Percentiles rank a stretch among this genome's conserved stretches.
These are phyloP conservation scores for Sistotremastrum suecicum DNA, from an alignment of 768 basidiomycete species.

Conservation along the genomic window DNA sequence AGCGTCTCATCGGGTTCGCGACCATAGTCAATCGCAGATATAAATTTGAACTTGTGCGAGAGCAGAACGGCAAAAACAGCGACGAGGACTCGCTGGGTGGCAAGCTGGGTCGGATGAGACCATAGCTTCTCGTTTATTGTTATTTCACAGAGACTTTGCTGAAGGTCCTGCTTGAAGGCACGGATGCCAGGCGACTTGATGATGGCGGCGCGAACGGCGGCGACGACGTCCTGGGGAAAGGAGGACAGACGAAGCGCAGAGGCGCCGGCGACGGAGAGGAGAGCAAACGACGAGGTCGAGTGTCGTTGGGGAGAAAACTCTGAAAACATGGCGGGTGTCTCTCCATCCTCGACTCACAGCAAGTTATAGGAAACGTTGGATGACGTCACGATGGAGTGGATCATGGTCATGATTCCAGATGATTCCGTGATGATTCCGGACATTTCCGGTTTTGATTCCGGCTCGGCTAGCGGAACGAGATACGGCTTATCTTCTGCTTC, in stretches of 20 bases:
- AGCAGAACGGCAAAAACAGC: constrained; percentile 51
- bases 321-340: background rate
- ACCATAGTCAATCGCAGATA: constrained; percentile 65
- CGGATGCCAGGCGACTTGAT: constrained; percentile 26
- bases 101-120: constrained; percentile 50
- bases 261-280: constrained; percentile 53
- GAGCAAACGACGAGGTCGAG: constrained; percentile 44
- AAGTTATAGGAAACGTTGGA: too few species aligned
- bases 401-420: background rate
- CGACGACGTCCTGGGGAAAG: constrained; percentile 40
- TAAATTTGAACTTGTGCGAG: constrained; percentile 45
- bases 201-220: constrained; percentile 41
- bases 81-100: constrained; percentile 54
- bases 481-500: too few species aligned
- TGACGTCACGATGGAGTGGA: too few species aligned
- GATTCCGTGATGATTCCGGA: background rate
- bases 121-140: constrained; percentile 57
- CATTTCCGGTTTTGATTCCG: too few species aligned
- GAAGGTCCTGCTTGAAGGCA: constrained; percentile 37
- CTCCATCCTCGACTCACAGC: too few species aligned
- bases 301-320: constrained; percentile 17
- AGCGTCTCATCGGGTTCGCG: constrained; percentile 62
- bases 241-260: constrained; percentile 57
- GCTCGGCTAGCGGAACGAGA: too few species aligned
- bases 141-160: constrained; percentile 52